phyloP scores from a whole-genome alignment of 345 rosid species.

The Melaleuca alternifolia region DNA sequence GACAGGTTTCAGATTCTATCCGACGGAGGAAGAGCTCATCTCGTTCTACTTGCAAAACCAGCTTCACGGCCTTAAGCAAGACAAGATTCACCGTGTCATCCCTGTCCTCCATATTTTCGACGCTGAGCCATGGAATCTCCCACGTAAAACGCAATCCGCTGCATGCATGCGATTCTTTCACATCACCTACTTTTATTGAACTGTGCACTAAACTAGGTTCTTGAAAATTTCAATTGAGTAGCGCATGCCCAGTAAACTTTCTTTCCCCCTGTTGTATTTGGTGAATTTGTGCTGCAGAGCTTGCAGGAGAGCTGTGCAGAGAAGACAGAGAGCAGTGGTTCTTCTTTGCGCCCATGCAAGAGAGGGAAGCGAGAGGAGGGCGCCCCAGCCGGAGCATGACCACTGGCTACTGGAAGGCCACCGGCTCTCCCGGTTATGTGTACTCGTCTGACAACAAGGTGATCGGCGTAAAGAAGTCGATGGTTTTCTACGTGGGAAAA shows the following conservation, averaged over 20 bases:
- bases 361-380: not conserved
- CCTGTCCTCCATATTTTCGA: not conserved
- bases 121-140: not conserved
- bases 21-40: not conserved
- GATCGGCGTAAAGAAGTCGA: slow-evolving; percentile 68
- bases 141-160: not conserved
- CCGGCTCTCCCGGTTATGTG: not conserved
- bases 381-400: not conserved
- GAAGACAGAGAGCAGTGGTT: not conserved
- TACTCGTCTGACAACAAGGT: slow-evolving; percentile 50
- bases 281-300: not conserved
- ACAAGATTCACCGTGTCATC: not conserved
- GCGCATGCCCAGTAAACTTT: not conserved
- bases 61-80: not conserved
- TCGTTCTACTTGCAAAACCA: not conserved
- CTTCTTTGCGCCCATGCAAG: not conserved
- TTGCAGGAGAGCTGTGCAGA: not conserved
- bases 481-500: slow-evolving; percentile 77
- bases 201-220: not conserved
- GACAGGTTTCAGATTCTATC: not conserved
- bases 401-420: not conserved
- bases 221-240: not conserved
- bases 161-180: not conserved
- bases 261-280: not conserved
- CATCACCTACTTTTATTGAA: not conserved